Conservation (phyloP, 306 rosid genomes). For the Erythrophleum fordii region DNA sequence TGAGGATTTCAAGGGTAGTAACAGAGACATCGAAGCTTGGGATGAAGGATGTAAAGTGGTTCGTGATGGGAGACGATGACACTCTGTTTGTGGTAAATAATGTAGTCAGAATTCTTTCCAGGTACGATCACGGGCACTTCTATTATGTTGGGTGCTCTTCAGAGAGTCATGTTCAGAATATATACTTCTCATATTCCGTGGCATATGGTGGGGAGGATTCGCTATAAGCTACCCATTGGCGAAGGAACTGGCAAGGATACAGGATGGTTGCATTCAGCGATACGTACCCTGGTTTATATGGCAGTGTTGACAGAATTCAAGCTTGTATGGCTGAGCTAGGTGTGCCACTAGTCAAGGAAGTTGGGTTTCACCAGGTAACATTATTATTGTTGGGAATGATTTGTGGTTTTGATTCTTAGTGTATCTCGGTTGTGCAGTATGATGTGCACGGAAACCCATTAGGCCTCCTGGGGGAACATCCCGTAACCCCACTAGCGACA, state of each 20-base stretch:
- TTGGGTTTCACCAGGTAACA: slow-evolving; percentile 92
- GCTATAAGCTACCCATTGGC: slow-evolving; percentile 95
- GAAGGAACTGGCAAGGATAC: slow-evolving; percentile 73
- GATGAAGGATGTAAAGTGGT: slow-evolving; percentile 87
- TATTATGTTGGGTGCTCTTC: slow-evolving; percentile 88
- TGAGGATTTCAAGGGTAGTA: slow-evolving; percentile 84
- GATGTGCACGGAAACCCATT: slow-evolving; percentile 86
- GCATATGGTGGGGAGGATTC: slow-evolving; percentile 98
- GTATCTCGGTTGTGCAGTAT: slow-evolving; percentile 60
- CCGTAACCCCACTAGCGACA: slow-evolving; percentile 73
- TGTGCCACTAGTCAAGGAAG: slow-evolving; percentile 84
- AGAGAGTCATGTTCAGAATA: slow-evolving; percentile 88
- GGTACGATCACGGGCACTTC: slow-evolving; percentile 77
- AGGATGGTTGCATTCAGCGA: slow-evolving; percentile 81
- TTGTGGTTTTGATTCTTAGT: neutral
- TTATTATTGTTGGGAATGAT: neutral
- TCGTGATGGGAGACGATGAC: slow-evolving; percentile 95
- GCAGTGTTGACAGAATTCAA: slow-evolving; percentile 92
- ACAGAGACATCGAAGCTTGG: slow-evolving; percentile 87
- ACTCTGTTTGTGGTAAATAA: slow-evolving; percentile 82
- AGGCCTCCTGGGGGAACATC: slow-evolving; percentile 89
- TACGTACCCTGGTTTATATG: slow-evolving; percentile 85
- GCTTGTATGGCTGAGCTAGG: slow-evolving; percentile 98
- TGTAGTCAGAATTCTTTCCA: slow-evolving; percentile 63
- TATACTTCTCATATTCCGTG: slow-evolving; percentile 85